phyloP scores from a whole-genome alignment of 768 basidiomycete genomes.

The Boletellus emodensis region DNA sequence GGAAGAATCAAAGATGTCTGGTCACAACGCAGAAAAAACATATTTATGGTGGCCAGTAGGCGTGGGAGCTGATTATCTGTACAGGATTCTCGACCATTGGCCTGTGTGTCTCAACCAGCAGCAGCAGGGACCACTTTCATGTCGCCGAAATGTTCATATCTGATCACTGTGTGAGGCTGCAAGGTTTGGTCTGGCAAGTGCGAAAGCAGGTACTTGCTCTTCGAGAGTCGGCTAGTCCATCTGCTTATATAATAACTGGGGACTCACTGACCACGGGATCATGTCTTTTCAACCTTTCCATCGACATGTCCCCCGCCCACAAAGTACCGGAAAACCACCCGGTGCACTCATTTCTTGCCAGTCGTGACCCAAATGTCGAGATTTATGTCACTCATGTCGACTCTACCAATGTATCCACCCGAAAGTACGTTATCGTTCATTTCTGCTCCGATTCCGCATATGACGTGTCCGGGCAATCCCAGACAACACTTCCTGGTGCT shows the following conservation, averaged over 20 bases:
- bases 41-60: not conserved
- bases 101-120: too few species aligned
- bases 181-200: not conserved
- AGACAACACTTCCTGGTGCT: slow-evolving; percentile 27
- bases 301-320: slow-evolving; percentile 24
- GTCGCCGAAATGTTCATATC: too few species aligned
- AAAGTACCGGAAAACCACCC: slow-evolving; percentile 27
- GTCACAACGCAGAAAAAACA: not conserved
- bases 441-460: not conserved
- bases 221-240: not conserved
- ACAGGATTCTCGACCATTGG: not conserved
- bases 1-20: slow-evolving; percentile 36
- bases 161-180: too few species aligned
- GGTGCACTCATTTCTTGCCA: slow-evolving; percentile 17
- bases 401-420: slow-evolving; percentile 10
- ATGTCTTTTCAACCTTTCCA: not conserved
- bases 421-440: slow-evolving; percentile 20
- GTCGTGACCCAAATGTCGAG: slow-evolving; percentile 19
- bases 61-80: slow-evolving; percentile 23
- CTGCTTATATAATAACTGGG: slow-evolving; percentile 19
- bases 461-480: slow-evolving; percentile 8
- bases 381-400: slow-evolving; percentile 31
- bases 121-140: too few species aligned
- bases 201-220: not conserved
- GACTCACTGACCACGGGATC: not conserved